Conservation (phyloP, 2,329 filamentous ascomycete species). For the Ambrosiella cleistominuta region DNA sequence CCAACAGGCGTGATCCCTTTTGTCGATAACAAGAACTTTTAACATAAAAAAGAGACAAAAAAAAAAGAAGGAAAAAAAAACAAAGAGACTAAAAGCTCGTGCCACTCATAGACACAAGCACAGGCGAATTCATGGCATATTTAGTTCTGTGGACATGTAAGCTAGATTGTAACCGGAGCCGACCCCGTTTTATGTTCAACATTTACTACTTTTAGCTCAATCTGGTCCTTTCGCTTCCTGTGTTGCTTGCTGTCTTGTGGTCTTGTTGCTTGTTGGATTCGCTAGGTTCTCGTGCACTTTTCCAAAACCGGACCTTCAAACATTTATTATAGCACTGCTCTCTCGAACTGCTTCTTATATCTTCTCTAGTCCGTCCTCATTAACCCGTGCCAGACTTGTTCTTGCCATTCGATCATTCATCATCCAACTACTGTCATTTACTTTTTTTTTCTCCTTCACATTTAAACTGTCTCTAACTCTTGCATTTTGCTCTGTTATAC, state of each 20-base stretch:
- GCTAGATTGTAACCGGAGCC: neutral
- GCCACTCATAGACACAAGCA: neutral
- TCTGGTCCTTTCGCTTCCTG: neutral
- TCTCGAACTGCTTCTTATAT: neutral
- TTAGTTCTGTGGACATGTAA: neutral
- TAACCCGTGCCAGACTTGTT: neutral
- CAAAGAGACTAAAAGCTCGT: neutral
- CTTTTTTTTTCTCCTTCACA: neutral
- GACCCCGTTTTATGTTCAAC: neutral
- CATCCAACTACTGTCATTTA: neutral
- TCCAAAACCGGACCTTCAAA: slow-evolving; percentile 8
- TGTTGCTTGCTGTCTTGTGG: neutral
- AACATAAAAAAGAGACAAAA: neutral
- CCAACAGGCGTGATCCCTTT: neutral
- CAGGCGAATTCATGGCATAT: neutral
- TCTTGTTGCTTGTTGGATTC: neutral
- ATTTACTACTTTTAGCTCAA: slow-evolving; percentile 7
- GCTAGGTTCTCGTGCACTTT: slow-evolving; percentile 10
- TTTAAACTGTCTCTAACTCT: slow-evolving; percentile 4
- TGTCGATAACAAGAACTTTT: no score
- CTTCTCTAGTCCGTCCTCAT: neutral
- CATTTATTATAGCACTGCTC: neutral
- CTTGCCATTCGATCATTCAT: neutral
- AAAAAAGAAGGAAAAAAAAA: neutral
- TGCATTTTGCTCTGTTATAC: neutral